phyloP scores from a whole-genome alignment of 2,329 filamentous ascomycete species.

The Chaetomium sp. region DNA sequence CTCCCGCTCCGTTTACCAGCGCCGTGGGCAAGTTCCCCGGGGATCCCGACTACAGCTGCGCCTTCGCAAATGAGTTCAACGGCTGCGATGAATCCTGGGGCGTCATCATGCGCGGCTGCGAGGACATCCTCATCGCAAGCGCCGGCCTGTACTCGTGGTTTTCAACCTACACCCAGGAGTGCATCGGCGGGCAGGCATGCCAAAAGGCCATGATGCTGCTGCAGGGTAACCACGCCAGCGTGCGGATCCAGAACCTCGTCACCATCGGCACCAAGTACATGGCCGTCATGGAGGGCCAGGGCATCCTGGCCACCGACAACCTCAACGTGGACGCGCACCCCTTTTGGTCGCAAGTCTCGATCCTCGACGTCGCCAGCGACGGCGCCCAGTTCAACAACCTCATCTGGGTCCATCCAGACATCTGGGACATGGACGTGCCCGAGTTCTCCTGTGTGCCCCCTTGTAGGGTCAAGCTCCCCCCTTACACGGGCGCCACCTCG shows the following conservation, averaged over 20 bases:
- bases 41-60: conserved; percentile 23
- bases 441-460: conserved; percentile 37
- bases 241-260: conserved; percentile 30
- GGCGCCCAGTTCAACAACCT: conserved; percentile 29
- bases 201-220: conserved; percentile 26
- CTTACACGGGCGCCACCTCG: conserved; percentile 35
- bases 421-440: conserved; percentile 40
- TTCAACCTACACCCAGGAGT: conserved; percentile 26
- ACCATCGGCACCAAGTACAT: conserved; percentile 28
- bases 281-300: conserved; percentile 20
- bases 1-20: conserved; percentile 32
- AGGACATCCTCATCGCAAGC: conserved; percentile 17
- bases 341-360: conserved; percentile 25
- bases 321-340: conserved; percentile 25
- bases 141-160: conserved; percentile 30
- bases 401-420: conserved; percentile 37
- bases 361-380: conserved; percentile 37
- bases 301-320: conserved; percentile 21
- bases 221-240: conserved; percentile 13
- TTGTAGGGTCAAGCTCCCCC: conserved; percentile 38
- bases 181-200: conserved; percentile 26
- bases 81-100: conserved; percentile 26
- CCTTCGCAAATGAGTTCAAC: background rate
- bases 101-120: conserved; percentile 21
- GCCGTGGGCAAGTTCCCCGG: conserved; percentile 17